Percentiles rank a stretch among this genome's conserved stretches.
Evolutionary conservation across 1,284 basidiomycete genomes (phyloP).

Genomic region (Sporisorium sorghi): DNA sequence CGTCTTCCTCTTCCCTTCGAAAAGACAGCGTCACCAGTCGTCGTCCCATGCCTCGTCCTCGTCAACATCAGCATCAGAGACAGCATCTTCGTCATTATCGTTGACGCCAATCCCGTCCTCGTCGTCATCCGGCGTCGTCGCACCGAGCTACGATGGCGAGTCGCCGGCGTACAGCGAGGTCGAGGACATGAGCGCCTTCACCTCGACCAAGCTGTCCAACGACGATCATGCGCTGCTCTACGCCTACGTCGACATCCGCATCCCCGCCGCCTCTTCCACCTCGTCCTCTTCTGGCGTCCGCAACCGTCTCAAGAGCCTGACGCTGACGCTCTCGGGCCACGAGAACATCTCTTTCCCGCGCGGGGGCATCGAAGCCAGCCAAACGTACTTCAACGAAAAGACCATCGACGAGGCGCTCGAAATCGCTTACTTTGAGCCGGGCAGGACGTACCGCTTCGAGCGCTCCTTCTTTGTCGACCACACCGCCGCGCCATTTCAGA

Average conservation of each 20-base stretch:
- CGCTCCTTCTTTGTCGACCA: conserved; percentile 37
- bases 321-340: conserved; percentile 20
- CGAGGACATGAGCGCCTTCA: conserved; percentile 12
- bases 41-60: conserved; percentile 6
- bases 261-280: conserved; percentile 14
- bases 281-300: conserved; percentile 14
- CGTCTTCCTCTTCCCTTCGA: conserved; percentile 40
- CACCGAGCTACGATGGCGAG: conserved; percentile 6
- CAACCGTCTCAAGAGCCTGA: conserved; percentile 33
- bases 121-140: not conserved
- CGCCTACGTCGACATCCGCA: conserved; percentile 26
- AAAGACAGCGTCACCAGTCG: conserved; percentile 18
- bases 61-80: not conserved
- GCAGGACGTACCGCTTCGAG: conserved; percentile 32
- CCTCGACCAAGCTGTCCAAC: conserved; percentile 20
- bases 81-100: not conserved
- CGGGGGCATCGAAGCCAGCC: conserved; percentile 24
- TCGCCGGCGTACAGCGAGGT: conserved; percentile 27
- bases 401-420: conserved; percentile 24
- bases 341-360: conserved; percentile 38
- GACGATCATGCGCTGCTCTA: conserved; percentile 32
- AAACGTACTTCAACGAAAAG: conserved; percentile 21
- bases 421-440: conserved; percentile 25
- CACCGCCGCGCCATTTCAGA: conserved; percentile 27
- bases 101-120: conserved; percentile 7